A percentile compares a stretch with the other conserved stretches of the same genome.
Conservation (phyloP, 1,284 basidiomycete genomes). For the Puccinia triticina region DNA sequence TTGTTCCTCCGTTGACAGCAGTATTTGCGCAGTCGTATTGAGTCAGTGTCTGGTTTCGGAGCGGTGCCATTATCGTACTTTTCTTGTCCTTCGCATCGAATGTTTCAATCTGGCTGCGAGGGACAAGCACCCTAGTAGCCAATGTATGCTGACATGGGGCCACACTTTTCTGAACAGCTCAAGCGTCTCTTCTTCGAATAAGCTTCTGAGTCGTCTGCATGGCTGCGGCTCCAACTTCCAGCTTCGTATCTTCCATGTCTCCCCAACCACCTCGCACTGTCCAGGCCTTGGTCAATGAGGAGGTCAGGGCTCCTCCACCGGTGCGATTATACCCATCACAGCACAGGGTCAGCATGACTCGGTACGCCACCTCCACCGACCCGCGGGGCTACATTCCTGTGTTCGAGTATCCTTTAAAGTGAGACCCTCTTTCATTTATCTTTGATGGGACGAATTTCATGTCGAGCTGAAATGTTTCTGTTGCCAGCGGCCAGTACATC, state of each 20-base stretch:
- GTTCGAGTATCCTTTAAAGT: slow-evolving; percentile 78
- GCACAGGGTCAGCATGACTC: slow-evolving; percentile 78
- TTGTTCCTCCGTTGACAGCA: background rate
- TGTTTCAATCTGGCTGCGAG: slow-evolving; percentile 14
- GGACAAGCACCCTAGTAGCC: background rate
- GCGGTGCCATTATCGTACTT: background rate
- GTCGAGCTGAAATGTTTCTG: slow-evolving; percentile 4
- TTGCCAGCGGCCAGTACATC: slow-evolving; percentile 72
- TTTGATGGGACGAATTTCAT: slow-evolving; percentile 21
- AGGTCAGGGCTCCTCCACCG: slow-evolving; percentile 34
- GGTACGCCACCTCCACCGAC: slow-evolving; percentile 83
- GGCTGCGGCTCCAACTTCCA: slow-evolving; percentile 38
- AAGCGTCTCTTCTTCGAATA: background rate
- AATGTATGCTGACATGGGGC: slow-evolving; percentile 13
- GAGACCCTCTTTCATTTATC: background rate
- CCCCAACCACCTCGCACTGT: slow-evolving; percentile 48
- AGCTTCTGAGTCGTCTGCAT: slow-evolving; percentile 26
- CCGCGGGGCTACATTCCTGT: slow-evolving; percentile 83
- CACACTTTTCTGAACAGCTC: background rate
- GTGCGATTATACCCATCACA: slow-evolving; percentile 62
- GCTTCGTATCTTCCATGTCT: slow-evolving; percentile 36
- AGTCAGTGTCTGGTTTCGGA: slow-evolving; percentile 15
- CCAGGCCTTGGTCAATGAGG: slow-evolving; percentile 47
- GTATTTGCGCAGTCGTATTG: slow-evolving; percentile 19
- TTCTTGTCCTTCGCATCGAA: background rate